Base-by-base conservation (phyloP, 2,329 filamentous ascomycete genomes). In the Furcasterigmium sp. region DNA sequence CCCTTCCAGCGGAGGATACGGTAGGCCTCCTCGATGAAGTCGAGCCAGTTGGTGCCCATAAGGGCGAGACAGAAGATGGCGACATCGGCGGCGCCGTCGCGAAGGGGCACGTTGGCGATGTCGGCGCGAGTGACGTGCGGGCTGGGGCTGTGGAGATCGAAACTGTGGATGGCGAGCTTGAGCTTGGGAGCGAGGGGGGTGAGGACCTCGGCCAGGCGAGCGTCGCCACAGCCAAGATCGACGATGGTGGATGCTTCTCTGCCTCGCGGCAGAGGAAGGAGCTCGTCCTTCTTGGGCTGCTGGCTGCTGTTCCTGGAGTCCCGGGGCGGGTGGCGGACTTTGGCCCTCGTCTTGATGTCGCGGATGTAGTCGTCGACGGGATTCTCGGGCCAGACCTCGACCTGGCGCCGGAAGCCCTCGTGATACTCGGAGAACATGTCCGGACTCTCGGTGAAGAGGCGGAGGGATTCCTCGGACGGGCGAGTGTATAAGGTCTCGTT, bases 41-140 rank as follows among this genome's bases (percentile, higher is more conserved):
- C 84, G 42, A 95, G 78, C 91, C 93, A 98, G 69, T 98, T 98
- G 43, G 93, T 98, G 58, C 93, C 93, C 93, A 98, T 98, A 46
- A 98, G 79, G 39, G 91, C 93, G 25, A 98, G 77, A 64, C 93
- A 98, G 72, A 97, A 97, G 53, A 98, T 84, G 39, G 87, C 87
- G 5, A 98, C 76, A 62, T 98, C 90, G 48, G 90, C 82, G 48
- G 78, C 82, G 36, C 81, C 84, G 53, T 91, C 82, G 5, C 72
- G 70, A 1, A 95, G 69, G 0, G 91, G 91, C 2, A 98, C 71
- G 46, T 85, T 78, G 23, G 90, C 85, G 41, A 97, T 93, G 65
- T 98, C 93, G 13, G 93, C 90, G 49, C 84, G 81, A 2, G 87
- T 95, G 49, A 98, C 86, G 17, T 90, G 77, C 15, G 80, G 73